Evolutionary conservation across 1,284 basidiomycete genomes (phyloP).

Genomic region (Melampsora americana): DNA sequence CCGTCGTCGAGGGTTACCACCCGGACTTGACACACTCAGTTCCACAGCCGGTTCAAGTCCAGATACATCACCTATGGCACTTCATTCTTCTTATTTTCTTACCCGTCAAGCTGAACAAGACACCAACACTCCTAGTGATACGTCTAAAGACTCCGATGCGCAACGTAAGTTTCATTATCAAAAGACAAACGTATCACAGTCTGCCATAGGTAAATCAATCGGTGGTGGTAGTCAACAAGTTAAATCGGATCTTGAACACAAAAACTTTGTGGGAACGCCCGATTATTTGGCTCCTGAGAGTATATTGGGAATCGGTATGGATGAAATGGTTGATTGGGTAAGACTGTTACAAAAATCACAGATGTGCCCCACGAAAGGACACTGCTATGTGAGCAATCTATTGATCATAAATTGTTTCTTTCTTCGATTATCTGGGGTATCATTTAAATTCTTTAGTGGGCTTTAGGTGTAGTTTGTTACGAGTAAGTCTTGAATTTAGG

Average conservation of each 20-base stretch:
- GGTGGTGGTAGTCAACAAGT: slow-evolving; percentile 18
- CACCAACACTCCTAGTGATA: slow-evolving; percentile 1
- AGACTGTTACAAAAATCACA: slow-evolving; percentile 50
- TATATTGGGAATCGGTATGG: slow-evolving; percentile 89
- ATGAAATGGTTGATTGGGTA: slow-evolving; percentile 97
- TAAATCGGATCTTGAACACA: slow-evolving; percentile 42
- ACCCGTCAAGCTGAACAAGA: not conserved
- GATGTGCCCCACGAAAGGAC: slow-evolving; percentile 54
- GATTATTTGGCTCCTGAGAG: slow-evolving; percentile 96
- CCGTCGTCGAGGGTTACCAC: slow-evolving; percentile 52
- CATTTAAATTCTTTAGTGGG: slow-evolving; percentile 64
- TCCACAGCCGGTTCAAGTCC: slow-evolving; percentile 21
- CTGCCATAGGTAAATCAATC: slow-evolving; percentile 38
- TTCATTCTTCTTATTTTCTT: slow-evolving; percentile 32
- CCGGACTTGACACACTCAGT: slow-evolving; percentile 58
- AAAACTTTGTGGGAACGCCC: slow-evolving; percentile 81
- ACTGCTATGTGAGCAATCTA: not conserved
- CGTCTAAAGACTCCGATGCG: not conserved
- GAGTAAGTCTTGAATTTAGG: slow-evolving; percentile 58
- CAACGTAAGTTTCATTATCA: not conserved
- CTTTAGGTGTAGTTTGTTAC: slow-evolving; percentile 94
- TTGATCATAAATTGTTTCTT: slow-evolving; percentile 19
- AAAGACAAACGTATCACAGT: not conserved
- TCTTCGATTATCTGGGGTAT: not conserved
- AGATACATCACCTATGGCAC: slow-evolving; percentile 24